Evolutionary conservation across 371 early-diverging fungal species (phyloP).

Genomic region (Conidiobolus incongruus): DNA sequence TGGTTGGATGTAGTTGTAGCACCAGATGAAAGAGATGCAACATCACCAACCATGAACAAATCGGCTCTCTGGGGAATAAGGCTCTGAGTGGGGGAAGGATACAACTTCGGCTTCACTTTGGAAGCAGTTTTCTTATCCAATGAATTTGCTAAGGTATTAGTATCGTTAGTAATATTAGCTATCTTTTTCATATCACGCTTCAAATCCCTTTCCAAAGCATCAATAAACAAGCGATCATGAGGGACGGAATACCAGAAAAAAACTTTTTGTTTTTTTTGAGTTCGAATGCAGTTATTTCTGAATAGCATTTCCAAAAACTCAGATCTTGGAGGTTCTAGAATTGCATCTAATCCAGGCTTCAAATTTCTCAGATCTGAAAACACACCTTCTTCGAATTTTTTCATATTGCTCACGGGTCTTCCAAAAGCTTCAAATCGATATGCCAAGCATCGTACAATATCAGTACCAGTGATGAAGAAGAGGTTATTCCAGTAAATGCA

Average conservation of each 20-base stretch:
- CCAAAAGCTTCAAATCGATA: slow-evolving; percentile 88
- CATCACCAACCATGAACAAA: not conserved
- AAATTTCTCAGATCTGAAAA: slow-evolving; percentile 94
- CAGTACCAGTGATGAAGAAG: slow-evolving; percentile 94
- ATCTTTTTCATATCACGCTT: slow-evolving; percentile 53
- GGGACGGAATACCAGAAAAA: slow-evolving; percentile 98
- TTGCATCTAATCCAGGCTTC: slow-evolving; percentile 94
- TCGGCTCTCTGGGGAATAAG: not conserved
- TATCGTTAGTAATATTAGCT: not conserved
- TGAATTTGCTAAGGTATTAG: not conserved
- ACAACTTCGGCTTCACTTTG: not conserved
- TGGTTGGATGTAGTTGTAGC: too few species aligned
- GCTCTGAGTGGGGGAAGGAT: not conserved
- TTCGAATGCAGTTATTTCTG: slow-evolving; percentile 95
- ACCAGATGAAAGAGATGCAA: too few species aligned
- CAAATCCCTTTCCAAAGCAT: slow-evolving; percentile 96
- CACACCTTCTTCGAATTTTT: slow-evolving; percentile 99
- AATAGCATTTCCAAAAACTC: slow-evolving; percentile 94
- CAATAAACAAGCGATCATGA: slow-evolving; percentile 90
- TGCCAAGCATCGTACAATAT: slow-evolving; percentile 89
- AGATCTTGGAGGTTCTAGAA: slow-evolving; percentile 88
- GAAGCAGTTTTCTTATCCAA: too few species aligned
- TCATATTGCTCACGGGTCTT: slow-evolving; percentile 70
- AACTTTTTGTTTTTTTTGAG: slow-evolving; percentile 99
- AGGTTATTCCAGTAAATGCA: slow-evolving; percentile 79